These are phyloP conservation scores for Trichocladium uniseriatum DNA, from an alignment of 495 filamentous ascomycete genomes.

Conservation along the genomic window DNA sequence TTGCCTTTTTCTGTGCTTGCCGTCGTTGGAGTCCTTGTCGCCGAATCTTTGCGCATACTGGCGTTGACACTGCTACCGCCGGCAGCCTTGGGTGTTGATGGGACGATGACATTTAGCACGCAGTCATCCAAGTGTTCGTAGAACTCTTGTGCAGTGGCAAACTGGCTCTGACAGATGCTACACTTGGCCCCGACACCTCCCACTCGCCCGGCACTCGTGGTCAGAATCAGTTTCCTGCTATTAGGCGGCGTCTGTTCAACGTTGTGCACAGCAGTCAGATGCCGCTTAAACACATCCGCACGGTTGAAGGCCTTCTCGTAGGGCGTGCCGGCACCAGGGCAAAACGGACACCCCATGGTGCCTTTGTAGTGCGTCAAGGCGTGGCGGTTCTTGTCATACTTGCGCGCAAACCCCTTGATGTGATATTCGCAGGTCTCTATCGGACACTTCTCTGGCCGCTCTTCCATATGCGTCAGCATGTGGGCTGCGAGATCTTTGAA, in stretches of 20 bases:
- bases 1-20: constrained; percentile 25
- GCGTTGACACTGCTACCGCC: constrained; percentile 17
- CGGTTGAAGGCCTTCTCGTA: constrained; percentile 98
- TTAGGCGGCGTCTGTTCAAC: constrained; percentile 96
- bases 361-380: constrained; percentile 98
- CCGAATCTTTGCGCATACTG: constrained; percentile 24
- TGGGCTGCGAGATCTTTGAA: constrained; percentile 95
- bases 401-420: constrained; percentile 88
- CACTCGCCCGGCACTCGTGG: constrained; percentile 14
- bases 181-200: constrained; percentile 76
- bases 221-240: constrained; percentile 57
- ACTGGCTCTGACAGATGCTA: constrained; percentile 87
- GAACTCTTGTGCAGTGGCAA: constrained; percentile 90
- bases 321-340: constrained; percentile 80
- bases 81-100: constrained; percentile 55
- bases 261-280: constrained; percentile 85
- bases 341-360: constrained; percentile 98
- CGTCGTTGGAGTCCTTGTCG: constrained; percentile 20
- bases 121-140: constrained; percentile 99
- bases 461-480: constrained; percentile 90
- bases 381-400: constrained; percentile 99
- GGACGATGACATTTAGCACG: constrained; percentile 90
- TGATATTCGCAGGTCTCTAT: constrained; percentile 93
- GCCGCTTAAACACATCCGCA: constrained; percentile 97
- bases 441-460: constrained; percentile 93